Evolutionary conservation across 2,329 filamentous ascomycete species (phyloP).

Genomic region (Zasmidium citrigriseum): DNA sequence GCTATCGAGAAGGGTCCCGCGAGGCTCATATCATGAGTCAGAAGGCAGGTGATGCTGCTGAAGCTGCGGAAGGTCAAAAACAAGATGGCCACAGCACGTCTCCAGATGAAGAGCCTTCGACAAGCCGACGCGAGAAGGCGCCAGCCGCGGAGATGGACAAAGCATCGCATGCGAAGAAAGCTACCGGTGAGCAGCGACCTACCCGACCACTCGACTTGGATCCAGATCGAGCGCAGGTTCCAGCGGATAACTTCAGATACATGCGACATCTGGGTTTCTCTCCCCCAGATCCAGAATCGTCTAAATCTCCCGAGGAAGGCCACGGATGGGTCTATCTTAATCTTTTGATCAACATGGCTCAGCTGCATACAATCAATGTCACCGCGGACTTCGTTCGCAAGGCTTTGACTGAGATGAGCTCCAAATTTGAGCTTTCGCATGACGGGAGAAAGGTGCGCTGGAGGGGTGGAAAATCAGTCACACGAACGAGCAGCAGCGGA

Average conservation of each 20-base stretch:
- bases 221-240: constrained; percentile 72
- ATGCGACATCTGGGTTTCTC: constrained; percentile 72
- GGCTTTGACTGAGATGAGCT: constrained; percentile 69
- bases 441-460: constrained; percentile 80
- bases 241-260: constrained; percentile 76
- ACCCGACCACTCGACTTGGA: constrained; percentile 77
- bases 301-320: constrained; percentile 59
- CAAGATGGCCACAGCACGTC: constrained; percentile 5
- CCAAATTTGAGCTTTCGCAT: constrained; percentile 73
- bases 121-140: background rate
- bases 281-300: constrained; percentile 56
- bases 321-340: constrained; percentile 85
- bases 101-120: constrained; percentile 5
- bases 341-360: constrained; percentile 76
- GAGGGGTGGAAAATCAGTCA: constrained; percentile 69
- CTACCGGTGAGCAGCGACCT: constrained; percentile 65
- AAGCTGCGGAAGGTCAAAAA: constrained; percentile 4
- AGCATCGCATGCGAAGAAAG: background rate
- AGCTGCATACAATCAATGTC: constrained; percentile 82
- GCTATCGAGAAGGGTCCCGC: constrained; percentile 43
- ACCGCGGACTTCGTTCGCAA: constrained; percentile 74
- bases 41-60: constrained; percentile 27
- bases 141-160: background rate
- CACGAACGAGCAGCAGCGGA: constrained; percentile 61
- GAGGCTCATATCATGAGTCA: constrained; percentile 48